Percentiles rank a stretch among this genome's conserved stretches.
Conservation (phyloP, 2,329 filamentous ascomycete species). For the Orbilia blumenaviensis region DNA sequence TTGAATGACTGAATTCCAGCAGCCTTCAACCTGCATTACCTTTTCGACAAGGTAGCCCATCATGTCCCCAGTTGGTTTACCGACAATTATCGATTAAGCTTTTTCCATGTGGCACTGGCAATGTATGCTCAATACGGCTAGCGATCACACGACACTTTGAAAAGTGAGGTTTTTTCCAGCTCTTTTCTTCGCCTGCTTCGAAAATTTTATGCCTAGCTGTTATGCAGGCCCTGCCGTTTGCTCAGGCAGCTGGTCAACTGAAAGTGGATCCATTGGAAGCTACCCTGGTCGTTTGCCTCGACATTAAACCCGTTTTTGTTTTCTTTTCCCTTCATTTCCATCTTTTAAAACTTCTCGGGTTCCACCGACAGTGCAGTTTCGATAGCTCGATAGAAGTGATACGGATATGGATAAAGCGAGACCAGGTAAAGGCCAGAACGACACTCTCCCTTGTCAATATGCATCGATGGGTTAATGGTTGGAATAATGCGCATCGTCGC, state of each 20-base stretch:
- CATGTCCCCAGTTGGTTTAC: background rate
- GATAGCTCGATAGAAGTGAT: too few relatives aligned
- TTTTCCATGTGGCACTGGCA: constrained; percentile 6
- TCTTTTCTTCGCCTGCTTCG: background rate
- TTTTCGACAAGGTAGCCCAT: background rate
- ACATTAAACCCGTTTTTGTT: background rate
- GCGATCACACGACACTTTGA: constrained; percentile 16
- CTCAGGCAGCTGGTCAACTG: constrained; percentile 3
- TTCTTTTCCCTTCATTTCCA: too few relatives aligned
- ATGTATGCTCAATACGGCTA: background rate
- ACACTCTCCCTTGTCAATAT: background rate
- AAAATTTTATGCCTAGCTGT: background rate
- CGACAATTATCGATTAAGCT: constrained; percentile 18
- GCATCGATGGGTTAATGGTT: too few relatives aligned
- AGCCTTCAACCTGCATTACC: background rate
- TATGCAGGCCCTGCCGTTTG: background rate
- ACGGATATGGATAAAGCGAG: background rate
- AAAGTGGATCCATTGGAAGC: background rate
- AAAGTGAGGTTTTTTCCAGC: background rate
- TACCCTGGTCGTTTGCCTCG: background rate
- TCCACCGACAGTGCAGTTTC: background rate
- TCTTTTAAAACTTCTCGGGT: constrained; percentile 6
- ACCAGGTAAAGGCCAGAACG: background rate
- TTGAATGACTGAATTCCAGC: background rate
- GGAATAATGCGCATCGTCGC: too few relatives aligned